Percentiles rank a stretch among this genome's conserved stretches.
phyloP scores from a whole-genome alignment of 208 protist species.

The Trypanosoma theileri region DNA sequence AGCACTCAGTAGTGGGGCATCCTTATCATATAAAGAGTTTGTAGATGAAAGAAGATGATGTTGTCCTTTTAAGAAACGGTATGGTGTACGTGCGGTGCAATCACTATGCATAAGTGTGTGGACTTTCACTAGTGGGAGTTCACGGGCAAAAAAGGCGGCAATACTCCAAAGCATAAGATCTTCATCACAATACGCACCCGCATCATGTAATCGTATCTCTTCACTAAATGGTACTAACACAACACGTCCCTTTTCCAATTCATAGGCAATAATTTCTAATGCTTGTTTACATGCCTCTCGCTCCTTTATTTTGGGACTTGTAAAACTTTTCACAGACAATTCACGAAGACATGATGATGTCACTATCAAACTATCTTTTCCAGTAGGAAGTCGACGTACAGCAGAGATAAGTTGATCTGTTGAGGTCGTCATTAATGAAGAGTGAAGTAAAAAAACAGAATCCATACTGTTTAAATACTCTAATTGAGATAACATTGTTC shows the following conservation, averaged over 20 bases:
- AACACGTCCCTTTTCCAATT: constrained; percentile 66
- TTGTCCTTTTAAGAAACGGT: constrained; percentile 66
- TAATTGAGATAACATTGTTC: constrained; percentile 54
- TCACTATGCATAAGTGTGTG: constrained; percentile 62
- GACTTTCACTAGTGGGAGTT: constrained; percentile 80
- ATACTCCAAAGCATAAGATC: constrained; percentile 89
- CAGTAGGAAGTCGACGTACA: constrained; percentile 58
- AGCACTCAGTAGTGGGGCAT: constrained; percentile 56
- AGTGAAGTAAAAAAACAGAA: constrained; percentile 80
- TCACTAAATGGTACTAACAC: constrained; percentile 69
- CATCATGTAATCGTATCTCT: constrained; percentile 82
- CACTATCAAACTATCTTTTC: constrained; percentile 78
- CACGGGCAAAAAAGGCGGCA: constrained; percentile 71
- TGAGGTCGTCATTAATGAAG: constrained; percentile 42
- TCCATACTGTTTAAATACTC: constrained; percentile 56
- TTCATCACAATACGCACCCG: constrained; percentile 80
- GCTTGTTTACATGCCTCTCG: constrained; percentile 37
- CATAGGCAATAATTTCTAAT: constrained; percentile 70
- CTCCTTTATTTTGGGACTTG: constrained; percentile 33
- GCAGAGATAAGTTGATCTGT: constrained; percentile 56
- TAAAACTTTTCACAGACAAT: constrained; percentile 36
- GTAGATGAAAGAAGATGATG: constrained; percentile 45
- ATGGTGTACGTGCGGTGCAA: constrained; percentile 51
- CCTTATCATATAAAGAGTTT: constrained; percentile 53
- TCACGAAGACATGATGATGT: constrained; percentile 59